A percentile compares a stretch with the other conserved stretches of the same genome.
Conservation (phyloP, 306 rosid genomes). For the Fagus sylvatica region DNA sequence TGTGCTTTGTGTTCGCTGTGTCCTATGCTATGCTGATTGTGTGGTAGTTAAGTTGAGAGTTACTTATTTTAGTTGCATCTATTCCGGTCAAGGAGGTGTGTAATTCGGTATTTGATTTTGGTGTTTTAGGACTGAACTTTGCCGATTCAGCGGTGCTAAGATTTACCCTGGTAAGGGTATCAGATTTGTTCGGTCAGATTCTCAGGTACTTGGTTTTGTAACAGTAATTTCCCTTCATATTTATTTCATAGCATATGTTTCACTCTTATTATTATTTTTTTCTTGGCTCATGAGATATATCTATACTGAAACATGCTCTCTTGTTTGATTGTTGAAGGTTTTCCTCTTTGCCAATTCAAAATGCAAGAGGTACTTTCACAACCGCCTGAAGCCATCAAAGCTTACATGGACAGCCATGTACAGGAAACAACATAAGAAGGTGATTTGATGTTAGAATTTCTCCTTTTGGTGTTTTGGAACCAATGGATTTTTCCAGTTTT, state of each 20-base stretch:
- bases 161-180: constrained; percentile 23
- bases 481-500: neutral
- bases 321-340: constrained; percentile 22
- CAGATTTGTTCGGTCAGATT: constrained; percentile 20
- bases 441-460: neutral
- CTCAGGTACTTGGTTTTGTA: constrained; percentile 11
- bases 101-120: neutral
- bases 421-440: constrained; percentile 59
- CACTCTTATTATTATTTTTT: neutral
- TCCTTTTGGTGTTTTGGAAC: neutral
- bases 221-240: neutral
- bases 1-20: neutral
- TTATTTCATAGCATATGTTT: no score
- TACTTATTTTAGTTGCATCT: neutral
- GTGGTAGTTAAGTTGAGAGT: neutral
- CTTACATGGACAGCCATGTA: constrained; percentile 59
- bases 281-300: neutral
- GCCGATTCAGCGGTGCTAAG: constrained; percentile 25
- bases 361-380: constrained; percentile 59
- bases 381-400: constrained; percentile 53
- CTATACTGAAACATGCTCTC: neutral
- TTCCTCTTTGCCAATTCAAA: constrained; percentile 52
- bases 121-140: constrained; percentile 20
- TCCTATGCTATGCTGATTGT: neutral
- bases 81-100: neutral